A percentile compares a stretch with the other conserved stretches of the same genome.
Evolutionary conservation across 495 filamentous ascomycete species (phyloP).

Genomic region (Aspergillus cavernicola): DNA sequence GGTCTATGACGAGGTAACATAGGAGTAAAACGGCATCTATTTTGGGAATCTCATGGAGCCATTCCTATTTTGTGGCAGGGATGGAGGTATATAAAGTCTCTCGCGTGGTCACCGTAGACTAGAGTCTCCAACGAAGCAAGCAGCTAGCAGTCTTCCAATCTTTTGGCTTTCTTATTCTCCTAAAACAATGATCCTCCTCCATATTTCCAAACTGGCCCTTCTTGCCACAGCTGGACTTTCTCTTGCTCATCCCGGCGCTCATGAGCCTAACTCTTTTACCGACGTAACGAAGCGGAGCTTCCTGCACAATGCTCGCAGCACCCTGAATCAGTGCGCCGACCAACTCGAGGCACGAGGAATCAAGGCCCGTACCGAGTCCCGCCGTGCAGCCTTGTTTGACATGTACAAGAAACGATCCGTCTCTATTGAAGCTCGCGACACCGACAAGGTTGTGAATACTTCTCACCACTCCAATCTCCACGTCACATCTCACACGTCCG

Average conservation of each 20-base stretch:
- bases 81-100: too few species aligned
- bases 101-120: too few species aligned
- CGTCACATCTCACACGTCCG: slow-evolving; percentile 17
- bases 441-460: slow-evolving; percentile 12
- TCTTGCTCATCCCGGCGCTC: slow-evolving; percentile 22
- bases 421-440: slow-evolving; percentile 14
- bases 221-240: slow-evolving; percentile 19
- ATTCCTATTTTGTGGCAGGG: too few species aligned
- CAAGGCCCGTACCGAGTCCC: slow-evolving; percentile 20
- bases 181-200: slow-evolving; percentile 11
- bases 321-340: slow-evolving; percentile 16
- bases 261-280: slow-evolving; percentile 17
- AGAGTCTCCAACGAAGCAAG: too few species aligned
- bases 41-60: too few species aligned
- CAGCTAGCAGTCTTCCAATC: neutral
- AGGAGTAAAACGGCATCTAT: too few species aligned
- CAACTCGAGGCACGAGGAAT: slow-evolving; percentile 20
- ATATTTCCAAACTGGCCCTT: slow-evolving; percentile 8
- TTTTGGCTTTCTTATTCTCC: neutral
- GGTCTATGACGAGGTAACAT: neutral
- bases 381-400: slow-evolving; percentile 19
- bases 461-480: slow-evolving; percentile 18
- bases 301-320: slow-evolving; percentile 18
- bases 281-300: slow-evolving; percentile 17
- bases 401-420: slow-evolving; percentile 12